These are phyloP conservation scores for Rhododendron griersonianum DNA, from an alignment of 148 eudicot species.

Conservation along the genomic window DNA sequence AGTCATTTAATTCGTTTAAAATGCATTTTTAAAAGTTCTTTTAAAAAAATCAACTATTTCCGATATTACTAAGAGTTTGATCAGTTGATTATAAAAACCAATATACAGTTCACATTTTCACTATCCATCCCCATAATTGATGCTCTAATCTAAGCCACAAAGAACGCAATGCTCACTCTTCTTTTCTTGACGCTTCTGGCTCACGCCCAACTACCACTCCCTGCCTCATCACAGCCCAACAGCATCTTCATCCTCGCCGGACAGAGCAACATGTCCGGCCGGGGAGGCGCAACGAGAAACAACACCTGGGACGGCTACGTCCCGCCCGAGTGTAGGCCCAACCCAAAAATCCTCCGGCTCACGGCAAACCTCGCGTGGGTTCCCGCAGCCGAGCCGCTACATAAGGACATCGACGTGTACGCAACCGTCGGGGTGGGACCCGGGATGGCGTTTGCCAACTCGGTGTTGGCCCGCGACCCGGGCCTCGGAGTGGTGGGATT, in stretches of 20 bases:
- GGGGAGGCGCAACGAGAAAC: slow-evolving; percentile 29
- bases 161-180: slow-evolving; percentile 3
- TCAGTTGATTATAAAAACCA: too few relatives aligned
- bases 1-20: too few relatives aligned
- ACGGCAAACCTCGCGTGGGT: slow-evolving; percentile 16
- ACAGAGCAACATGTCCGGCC: slow-evolving; percentile 52
- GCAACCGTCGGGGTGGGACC: slow-evolving; percentile 40
- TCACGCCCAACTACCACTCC: not conserved
- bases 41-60: too few relatives aligned
- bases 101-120: too few relatives aligned
- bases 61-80: too few relatives aligned
- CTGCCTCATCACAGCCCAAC: not conserved
- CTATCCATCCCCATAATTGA: not conserved
- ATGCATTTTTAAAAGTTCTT: too few relatives aligned
- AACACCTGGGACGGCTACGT: slow-evolving; percentile 28
- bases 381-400: slow-evolving; percentile 37
- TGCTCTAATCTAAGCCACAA: not conserved
- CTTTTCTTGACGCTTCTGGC: slow-evolving; percentile 1
- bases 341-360: slow-evolving; percentile 20
- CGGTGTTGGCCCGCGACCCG: not conserved
- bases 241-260: slow-evolving; percentile 36
- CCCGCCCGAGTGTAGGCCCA: slow-evolving; percentile 20
- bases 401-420: slow-evolving; percentile 25
- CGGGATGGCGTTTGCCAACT: slow-evolving; percentile 36
- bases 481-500: slow-evolving; percentile 19